Evolutionary conservation across 1,139 yeast species (phyloP).

Genomic region (Hemisphaericaspora xylanilytica): DNA sequence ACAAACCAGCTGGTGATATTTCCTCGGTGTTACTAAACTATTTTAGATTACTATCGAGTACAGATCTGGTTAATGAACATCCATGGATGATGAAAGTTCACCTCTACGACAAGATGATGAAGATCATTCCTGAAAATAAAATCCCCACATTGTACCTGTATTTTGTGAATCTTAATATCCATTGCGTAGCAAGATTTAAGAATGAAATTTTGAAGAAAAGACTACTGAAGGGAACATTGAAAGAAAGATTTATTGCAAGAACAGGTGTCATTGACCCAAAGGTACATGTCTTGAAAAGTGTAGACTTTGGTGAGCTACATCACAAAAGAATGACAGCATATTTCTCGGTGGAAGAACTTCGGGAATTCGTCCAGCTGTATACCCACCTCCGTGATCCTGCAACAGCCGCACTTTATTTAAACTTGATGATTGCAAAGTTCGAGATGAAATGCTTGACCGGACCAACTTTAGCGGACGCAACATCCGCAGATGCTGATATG

Average conservation of each 20-base stretch:
- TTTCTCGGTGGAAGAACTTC: conserved; percentile 29
- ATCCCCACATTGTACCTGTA: conserved; percentile 31
- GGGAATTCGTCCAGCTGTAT: conserved; percentile 22
- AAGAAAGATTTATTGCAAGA: conserved; percentile 33
- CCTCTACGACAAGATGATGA: conserved; percentile 22
- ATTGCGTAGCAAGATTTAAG: conserved; percentile 18
- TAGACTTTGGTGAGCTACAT: conserved; percentile 17
- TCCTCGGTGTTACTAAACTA: conserved; percentile 23
- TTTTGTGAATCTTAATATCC: conserved; percentile 34
- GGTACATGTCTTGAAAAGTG: conserved; percentile 35
- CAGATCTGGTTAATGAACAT: conserved; percentile 23
- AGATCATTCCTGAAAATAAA: conserved; percentile 19
- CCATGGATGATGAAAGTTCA: conserved; percentile 23
- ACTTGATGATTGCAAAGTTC: conserved; percentile 36
- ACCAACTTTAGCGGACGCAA: conserved; percentile 14
- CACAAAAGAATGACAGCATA: conserved; percentile 30
- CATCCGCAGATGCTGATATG: conserved; percentile 22
- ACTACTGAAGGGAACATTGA: conserved; percentile 28
- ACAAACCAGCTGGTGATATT: conserved; percentile 15
- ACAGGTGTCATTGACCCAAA: conserved; percentile 38
- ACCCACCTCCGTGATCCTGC: conserved; percentile 30
- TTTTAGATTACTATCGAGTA: conserved; percentile 21
- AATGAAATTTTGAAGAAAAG: conserved; percentile 23
- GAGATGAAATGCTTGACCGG: conserved; percentile 25
- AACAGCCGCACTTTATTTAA: conserved; percentile 34